Evolutionary conservation across 2,329 filamentous ascomycete species (phyloP).

Genomic region (Xylariomycetidae sp.): DNA sequence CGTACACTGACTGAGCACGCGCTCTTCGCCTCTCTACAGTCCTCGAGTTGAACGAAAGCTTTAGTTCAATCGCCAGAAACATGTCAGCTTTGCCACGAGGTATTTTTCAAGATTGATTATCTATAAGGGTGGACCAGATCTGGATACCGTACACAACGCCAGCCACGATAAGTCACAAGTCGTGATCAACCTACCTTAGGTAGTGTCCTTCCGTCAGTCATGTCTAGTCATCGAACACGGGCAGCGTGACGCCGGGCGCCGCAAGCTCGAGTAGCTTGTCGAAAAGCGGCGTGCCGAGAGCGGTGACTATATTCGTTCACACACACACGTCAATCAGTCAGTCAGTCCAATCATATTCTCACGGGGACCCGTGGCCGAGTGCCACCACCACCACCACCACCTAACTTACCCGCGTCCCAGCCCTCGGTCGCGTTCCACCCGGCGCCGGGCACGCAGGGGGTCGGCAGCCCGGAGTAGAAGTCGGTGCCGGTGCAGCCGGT

Average conservation of each 20-base stretch:
- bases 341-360: background rate
- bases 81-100: too few species aligned
- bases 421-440: slow-evolving; percentile 35
- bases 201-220: too few species aligned
- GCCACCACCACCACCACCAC: too few species aligned
- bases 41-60: too few species aligned
- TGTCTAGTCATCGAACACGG: slow-evolving; percentile 1
- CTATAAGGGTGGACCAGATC: too few species aligned
- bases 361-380: background rate
- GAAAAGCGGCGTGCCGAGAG: slow-evolving; percentile 39
- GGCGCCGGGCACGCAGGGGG: slow-evolving; percentile 26
- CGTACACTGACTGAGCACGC: too few species aligned
- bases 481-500: slow-evolving; percentile 27
- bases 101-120: too few species aligned
- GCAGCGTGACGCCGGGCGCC: slow-evolving; percentile 10
- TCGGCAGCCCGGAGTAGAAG: slow-evolving; percentile 19
- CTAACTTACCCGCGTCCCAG: slow-evolving; percentile 39
- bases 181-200: too few species aligned
- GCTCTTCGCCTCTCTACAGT: too few species aligned
- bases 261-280: slow-evolving; percentile 23
- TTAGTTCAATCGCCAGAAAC: too few species aligned
- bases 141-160: too few species aligned
- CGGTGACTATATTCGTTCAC: slow-evolving; percentile 26
- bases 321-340: background rate
- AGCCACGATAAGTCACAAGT: too few species aligned